Evolutionary conservation across 495 filamentous ascomycete species (phyloP).

Genomic region (Aspergillus funiculosus): DNA sequence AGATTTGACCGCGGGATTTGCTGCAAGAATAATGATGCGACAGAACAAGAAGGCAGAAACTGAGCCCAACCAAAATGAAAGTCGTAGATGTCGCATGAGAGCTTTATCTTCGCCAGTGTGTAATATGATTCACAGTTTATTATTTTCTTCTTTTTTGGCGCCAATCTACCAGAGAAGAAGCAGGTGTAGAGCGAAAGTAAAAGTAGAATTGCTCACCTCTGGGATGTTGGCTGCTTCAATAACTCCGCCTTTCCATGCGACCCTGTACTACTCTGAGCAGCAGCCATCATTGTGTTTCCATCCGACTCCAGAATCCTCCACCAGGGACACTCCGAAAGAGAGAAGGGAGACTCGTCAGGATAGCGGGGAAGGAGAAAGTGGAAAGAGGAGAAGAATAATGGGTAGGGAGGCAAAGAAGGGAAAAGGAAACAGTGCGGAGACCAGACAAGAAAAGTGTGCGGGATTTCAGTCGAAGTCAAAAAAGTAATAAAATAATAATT

Average conservation of each 20-base stretch:
- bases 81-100: too few relatives aligned
- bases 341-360: slow-evolving; percentile 1
- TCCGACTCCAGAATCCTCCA: slow-evolving; percentile 28
- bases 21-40: too few relatives aligned
- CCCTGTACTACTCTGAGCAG: slow-evolving; percentile 45
- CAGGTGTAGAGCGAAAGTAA: neutral
- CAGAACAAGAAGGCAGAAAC: too few relatives aligned
- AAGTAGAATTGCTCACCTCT: slow-evolving; percentile 38
- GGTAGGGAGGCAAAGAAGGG: too few relatives aligned
- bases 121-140: neutral
- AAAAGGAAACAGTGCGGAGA: slow-evolving; percentile 10
- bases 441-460: slow-evolving; percentile 2
- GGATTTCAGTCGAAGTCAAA: slow-evolving; percentile 10
- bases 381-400: slow-evolving; percentile 6
- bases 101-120: neutral
- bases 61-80: too few relatives aligned
- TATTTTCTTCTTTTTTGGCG: neutral
- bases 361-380: neutral
- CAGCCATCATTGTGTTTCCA: slow-evolving; percentile 44
- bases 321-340: slow-evolving; percentile 13
- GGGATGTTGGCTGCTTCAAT: slow-evolving; percentile 43
- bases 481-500: slow-evolving; percentile 11
- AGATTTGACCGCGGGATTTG: too few relatives aligned
- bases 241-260: slow-evolving; percentile 49
- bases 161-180: neutral